Conservation (phyloP, 1,284 basidiomycete species). For the Gomphus sp. region DNA sequence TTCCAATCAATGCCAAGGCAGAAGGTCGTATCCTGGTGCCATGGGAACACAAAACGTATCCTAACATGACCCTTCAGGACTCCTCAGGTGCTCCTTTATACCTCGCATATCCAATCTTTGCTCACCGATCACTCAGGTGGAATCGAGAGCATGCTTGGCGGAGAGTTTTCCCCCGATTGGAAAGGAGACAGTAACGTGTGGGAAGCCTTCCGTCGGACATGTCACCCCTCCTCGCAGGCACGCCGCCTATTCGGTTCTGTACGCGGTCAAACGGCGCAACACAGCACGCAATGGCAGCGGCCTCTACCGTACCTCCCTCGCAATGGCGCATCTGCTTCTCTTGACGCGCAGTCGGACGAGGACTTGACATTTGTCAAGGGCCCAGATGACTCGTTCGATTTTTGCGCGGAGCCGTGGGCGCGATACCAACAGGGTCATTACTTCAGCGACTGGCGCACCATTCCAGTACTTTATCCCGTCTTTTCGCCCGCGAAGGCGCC, state of each 20-base stretch:
- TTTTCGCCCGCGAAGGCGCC: conserved; percentile 80
- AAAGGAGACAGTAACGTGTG: conserved; percentile 74
- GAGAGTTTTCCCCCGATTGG: conserved; percentile 80
- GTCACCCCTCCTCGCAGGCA: conserved; percentile 68
- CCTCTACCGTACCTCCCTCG: background rate
- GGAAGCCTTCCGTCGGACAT: conserved; percentile 86
- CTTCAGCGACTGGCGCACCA: conserved; percentile 89
- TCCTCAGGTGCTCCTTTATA: conserved; percentile 34
- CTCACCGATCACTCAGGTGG: conserved; percentile 32
- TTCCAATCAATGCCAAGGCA: conserved; percentile 85
- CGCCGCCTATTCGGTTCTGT: conserved; percentile 76
- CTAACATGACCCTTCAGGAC: conserved; percentile 55
- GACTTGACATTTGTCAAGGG: conserved; percentile 53
- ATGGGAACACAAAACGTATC: conserved; percentile 68
- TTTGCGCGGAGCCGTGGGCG: conserved; percentile 73
- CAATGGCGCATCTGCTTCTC: background rate
- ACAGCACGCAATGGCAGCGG: background rate
- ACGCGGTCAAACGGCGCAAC: conserved; percentile 21
- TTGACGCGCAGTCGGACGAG: conserved; percentile 30
- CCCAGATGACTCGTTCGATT: conserved; percentile 62
- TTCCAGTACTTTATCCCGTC: conserved; percentile 78
- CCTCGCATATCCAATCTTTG: background rate
- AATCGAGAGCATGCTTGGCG: conserved; percentile 49
- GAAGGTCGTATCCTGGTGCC: conserved; percentile 87
- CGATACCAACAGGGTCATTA: conserved; percentile 87